Evolutionary conservation across 306 rosid genomes (phyloP).

Genomic region (Castanopsis chinensis): DNA sequence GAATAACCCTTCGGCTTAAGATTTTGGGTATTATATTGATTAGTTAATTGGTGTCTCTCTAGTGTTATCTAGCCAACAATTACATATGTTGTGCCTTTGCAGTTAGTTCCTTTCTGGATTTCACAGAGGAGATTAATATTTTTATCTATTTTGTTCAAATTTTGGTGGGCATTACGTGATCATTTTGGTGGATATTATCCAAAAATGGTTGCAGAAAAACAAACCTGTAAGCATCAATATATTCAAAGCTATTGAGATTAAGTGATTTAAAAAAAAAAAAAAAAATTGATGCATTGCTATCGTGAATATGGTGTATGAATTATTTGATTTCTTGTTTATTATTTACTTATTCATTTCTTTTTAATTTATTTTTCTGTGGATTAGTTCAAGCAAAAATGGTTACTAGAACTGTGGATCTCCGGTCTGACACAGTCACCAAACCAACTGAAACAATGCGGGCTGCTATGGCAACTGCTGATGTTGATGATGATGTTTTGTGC

Average conservation of each 20-base stretch:
- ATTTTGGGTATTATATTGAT: too few species aligned
- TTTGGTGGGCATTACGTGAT: background rate
- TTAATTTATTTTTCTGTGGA: background rate
- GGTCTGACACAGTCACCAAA: constrained; percentile 90
- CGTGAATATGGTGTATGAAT: constrained; percentile 2
- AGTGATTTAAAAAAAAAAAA: background rate
- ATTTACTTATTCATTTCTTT: background rate
- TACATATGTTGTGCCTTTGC: background rate
- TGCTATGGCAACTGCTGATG: constrained; percentile 89
- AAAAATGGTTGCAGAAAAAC: constrained; percentile 36
- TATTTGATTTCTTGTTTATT: background rate
- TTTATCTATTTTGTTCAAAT: background rate
- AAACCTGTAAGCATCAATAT: constrained; percentile 19
- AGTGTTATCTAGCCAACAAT: background rate
- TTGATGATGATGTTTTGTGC: constrained; percentile 77
- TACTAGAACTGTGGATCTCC: constrained; percentile 67
- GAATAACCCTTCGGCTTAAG: too few species aligned
- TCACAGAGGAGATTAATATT: background rate
- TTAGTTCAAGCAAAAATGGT: constrained; percentile 59
- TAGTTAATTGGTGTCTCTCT: too few species aligned
- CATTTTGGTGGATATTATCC: background rate
- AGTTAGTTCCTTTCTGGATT: background rate
- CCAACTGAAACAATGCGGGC: constrained; percentile 78
- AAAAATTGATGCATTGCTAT: background rate
- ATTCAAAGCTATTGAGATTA: constrained; percentile 5